Base-by-base conservation (phyloP, 176 grass and related monocot genomes). In the Aegilops tauschii region DNA sequence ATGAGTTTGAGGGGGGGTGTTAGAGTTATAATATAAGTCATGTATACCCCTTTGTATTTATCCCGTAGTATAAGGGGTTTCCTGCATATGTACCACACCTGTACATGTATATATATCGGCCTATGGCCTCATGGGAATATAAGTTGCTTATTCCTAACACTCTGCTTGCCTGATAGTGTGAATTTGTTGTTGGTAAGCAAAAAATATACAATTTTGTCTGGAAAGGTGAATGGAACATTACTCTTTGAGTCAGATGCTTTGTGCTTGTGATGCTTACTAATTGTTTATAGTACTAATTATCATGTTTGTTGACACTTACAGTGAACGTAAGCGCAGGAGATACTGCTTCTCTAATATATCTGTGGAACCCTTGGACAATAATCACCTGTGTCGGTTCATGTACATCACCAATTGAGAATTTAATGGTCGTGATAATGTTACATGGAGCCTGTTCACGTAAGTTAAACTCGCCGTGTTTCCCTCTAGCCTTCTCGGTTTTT, bases 321-420 rank as follows among this genome's bases (percentile, higher is more conserved):
- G 95, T 81, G 49, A 86, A 88, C 52, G 58, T 90, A 80, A 91
- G 67, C 20, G 35, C 87, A 44, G 97, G 92, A 87, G 94, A 96
- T 83, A 82, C 96, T 86, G 94, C 94, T 78, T 96, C 94, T 74
- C 87, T 96, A 65, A 88, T 99, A 84, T 99, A 96, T 93, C 61
- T 99, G 78, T 99, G 97, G 97, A 99, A 99, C 58, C 97, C 97
- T 61, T 87, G 95, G 88, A 89, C 92, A 83, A 93, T 99, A 82
- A 83, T 99, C 64, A 93, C 90, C 76, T 99, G 97, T 85, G 45
- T 96, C 69, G 97, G 94, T 65, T 96, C 90, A 50, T 96, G 92
- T 82, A 94, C 97, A 87, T 93, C 93, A 61, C 97, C 97, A 40
- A 87, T 99, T 21, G 92, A 99, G 83, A 96, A 99, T 91, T 94